These are phyloP conservation scores for Lactarius pseudohatsudake DNA, from an alignment of 768 basidiomycete species.

Conservation along the genomic window DNA sequence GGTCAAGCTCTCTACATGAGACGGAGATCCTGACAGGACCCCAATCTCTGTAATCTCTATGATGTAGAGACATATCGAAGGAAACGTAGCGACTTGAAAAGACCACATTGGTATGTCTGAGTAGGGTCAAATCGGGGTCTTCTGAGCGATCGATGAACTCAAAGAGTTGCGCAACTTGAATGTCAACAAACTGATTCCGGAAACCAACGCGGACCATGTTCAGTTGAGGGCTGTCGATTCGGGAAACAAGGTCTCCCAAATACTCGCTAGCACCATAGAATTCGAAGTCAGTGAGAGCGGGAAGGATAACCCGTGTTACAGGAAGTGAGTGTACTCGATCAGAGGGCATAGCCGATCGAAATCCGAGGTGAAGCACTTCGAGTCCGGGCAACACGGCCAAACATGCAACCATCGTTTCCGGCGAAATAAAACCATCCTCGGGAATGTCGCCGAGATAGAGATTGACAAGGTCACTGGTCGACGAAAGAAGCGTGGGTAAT, in stretches of 20 bases:
- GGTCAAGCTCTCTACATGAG: neutral
- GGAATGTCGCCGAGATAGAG: neutral
- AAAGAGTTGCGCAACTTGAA: neutral
- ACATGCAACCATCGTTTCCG: neutral
- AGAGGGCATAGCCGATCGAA: neutral
- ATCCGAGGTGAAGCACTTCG: neutral
- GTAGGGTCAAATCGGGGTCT: neutral
- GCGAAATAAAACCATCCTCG: neutral
- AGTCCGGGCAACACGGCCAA: neutral
- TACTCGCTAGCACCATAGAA: conserved; percentile 5
- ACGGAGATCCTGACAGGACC: neutral
- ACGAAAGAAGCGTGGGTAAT: conserved; percentile 4
- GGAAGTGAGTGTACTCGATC: neutral
- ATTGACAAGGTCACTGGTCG: neutral
- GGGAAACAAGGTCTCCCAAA: conserved; percentile 10
- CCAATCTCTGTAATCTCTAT: neutral
- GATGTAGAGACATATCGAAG: neutral
- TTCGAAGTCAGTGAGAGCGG: conserved; percentile 3
- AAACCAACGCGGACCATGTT: neutral
- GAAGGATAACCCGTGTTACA: neutral
- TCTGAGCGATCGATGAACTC: neutral
- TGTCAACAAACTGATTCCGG: neutral
- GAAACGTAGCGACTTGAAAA: neutral
- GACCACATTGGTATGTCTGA: neutral
- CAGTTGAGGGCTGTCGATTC: conserved; percentile 4